Percentiles rank a stretch among this genome's conserved stretches.
These are phyloP conservation scores for Euphorbia celastroides DNA, from an alignment of 441 rosid species.

Conservation along the genomic window DNA sequence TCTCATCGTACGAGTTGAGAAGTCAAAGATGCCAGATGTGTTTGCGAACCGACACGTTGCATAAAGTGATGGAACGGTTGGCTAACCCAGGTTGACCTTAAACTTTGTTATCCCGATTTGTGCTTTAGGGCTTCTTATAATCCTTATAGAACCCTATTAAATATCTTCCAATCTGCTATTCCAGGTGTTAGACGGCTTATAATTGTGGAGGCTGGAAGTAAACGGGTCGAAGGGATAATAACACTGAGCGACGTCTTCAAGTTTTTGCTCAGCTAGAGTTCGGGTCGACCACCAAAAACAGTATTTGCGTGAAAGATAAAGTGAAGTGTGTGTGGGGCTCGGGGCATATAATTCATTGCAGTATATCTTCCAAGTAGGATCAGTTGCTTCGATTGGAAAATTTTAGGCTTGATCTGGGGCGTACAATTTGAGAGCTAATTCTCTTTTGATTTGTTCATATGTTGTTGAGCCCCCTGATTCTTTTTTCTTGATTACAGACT, in stretches of 20 bases:
- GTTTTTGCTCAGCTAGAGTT: slow-evolving; percentile 62
- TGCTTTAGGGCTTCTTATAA: too few species aligned
- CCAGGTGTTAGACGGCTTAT: slow-evolving; percentile 87
- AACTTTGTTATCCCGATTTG: too few species aligned
- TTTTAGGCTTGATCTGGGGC: slow-evolving; percentile 32
- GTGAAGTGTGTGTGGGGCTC: slow-evolving; percentile 10
- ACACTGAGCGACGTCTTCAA: slow-evolving; percentile 78
- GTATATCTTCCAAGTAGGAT: slow-evolving; percentile 11
- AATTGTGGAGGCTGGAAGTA: slow-evolving; percentile 95
- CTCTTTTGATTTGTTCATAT: slow-evolving; percentile 19
- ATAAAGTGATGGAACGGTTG: slow-evolving; percentile 56
- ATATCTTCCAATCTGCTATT: slow-evolving; percentile 8
- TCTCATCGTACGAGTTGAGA: slow-evolving; percentile 42
- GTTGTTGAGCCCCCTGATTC: slow-evolving; percentile 22
- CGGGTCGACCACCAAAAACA: slow-evolving; percentile 1
- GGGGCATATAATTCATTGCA: slow-evolving; percentile 12
- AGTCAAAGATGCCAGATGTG: slow-evolving; percentile 87
- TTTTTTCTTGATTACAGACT: not conserved
- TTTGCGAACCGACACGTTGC: slow-evolving; percentile 50
- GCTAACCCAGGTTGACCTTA: slow-evolving; percentile 64
- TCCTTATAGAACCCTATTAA: not conserved
- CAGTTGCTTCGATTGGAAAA: slow-evolving; percentile 31
- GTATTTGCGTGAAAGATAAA: slow-evolving; percentile 14
- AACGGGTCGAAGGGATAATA: slow-evolving; percentile 89
- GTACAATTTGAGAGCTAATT: slow-evolving; percentile 23